Base-by-base conservation (phyloP, 2,329 filamentous ascomycete species). In the Penicillium decumbens region DNA sequence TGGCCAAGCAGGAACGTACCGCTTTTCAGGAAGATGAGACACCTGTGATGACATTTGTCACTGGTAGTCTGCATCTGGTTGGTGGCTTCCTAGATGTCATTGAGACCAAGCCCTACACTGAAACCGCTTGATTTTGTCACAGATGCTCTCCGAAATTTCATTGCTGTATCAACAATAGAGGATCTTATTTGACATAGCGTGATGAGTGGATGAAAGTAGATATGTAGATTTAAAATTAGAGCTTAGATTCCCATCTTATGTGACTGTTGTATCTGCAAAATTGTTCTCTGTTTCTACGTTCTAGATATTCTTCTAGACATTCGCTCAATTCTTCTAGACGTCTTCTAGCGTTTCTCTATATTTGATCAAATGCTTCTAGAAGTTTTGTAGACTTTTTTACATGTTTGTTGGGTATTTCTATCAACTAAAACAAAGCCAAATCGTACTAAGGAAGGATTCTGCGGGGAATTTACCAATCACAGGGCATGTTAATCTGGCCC, bases 51-150 rank as follows among this genome's bases (percentile, higher is more conserved):
- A 81, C 85, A 0, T 72, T 95, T 47, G 84, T 89, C 8, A 95
- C 90, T 12, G 90, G 90, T 2, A 95, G 89, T 66, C 72, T 95
- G 63, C 87, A 95, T 75, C 77, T 95, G 33, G 89, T 91, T 1
- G 89, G 90, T 6, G 88, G 87, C 9, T 75, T 90, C 40, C 73
- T 95, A 45, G 84, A 87, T 66, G 83, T 87, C 1, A 69, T 95
- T 50, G 88, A 87, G 55, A 72, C 69, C 5, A 72, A 71, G 46
- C 62, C 65, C 20, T 59, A 35, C 44, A 53, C 38, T 5, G 47
- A 55, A 18, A 37, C 29, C 43, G 47, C 44, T 45, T 51, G 15
- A 54, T 45, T 38, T 43, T 32, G 30, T 28, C 28, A n/a, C 39
- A 23, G 50, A 50, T 48, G 46, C 56, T 52, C 41, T 38, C 44